Conservation (phyloP, 1,284 basidiomycete genomes). For the Moesziomyces globuligerus region DNA sequence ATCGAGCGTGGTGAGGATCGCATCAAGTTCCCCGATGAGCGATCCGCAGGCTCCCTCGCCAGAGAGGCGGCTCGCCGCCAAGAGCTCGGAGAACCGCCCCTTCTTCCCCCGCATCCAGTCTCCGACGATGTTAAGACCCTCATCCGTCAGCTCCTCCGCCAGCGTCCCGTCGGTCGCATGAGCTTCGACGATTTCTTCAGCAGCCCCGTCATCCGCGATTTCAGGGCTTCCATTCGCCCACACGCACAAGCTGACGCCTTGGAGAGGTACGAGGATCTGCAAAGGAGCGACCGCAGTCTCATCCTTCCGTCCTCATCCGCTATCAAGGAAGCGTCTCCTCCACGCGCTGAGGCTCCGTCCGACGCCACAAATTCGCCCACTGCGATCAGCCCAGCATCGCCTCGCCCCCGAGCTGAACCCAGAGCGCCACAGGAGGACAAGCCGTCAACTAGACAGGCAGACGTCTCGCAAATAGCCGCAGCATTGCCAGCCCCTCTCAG, state of each 20-base stretch:
- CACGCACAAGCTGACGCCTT: constrained; percentile 37
- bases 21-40: constrained; percentile 82
- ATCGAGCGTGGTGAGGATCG: constrained; percentile 81
- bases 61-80: constrained; percentile 55
- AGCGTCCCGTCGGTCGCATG: constrained; percentile 84
- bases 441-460: constrained; percentile 2
- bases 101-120: constrained; percentile 70
- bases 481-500: neutral
- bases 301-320: constrained; percentile 18
- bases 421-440: no score
- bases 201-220: constrained; percentile 46
- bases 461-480: neutral
- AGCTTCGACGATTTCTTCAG: constrained; percentile 93
- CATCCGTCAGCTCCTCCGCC: constrained; percentile 83
- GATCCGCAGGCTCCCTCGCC: constrained; percentile 55
- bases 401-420: no score
- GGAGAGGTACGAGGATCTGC: constrained; percentile 39
- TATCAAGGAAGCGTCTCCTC: no score
- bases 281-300: constrained; percentile 37
- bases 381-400: no score
- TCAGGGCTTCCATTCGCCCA: constrained; percentile 42
- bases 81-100: constrained; percentile 54
- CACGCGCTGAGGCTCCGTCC: no score
- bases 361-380: no score
- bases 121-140: constrained; percentile 87